A percentile compares a stretch with the other conserved stretches of the same genome.
These are phyloP conservation scores for Rheum nobile DNA, from an alignment of 148 eudicot species.

Conservation along the genomic window DNA sequence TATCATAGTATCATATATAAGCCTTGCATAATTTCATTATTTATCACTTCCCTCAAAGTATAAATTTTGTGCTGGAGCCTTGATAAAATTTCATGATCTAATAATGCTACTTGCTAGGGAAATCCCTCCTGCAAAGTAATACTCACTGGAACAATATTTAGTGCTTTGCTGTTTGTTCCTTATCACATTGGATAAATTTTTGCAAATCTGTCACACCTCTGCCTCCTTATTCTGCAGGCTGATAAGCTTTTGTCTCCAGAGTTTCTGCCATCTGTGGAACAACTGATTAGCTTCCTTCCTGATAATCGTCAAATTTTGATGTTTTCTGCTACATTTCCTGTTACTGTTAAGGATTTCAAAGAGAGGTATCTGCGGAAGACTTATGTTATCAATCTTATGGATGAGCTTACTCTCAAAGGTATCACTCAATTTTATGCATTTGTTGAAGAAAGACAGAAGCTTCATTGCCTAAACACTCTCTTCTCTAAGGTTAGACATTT, in stretches of 20 bases:
- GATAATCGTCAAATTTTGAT: constrained; percentile 29
- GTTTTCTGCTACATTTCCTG: constrained; percentile 52
- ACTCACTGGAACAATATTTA: too few relatives aligned
- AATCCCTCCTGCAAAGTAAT: too few relatives aligned
- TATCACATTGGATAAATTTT: too few relatives aligned
- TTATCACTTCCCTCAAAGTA: too few relatives aligned
- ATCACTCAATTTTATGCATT: constrained; percentile 59
- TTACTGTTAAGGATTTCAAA: constrained; percentile 48
- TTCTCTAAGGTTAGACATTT: constrained; percentile 11
- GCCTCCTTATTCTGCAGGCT: constrained; percentile 28
- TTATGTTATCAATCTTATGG: constrained; percentile 60
- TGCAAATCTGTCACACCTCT: too few relatives aligned
- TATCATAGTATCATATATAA: too few relatives aligned
- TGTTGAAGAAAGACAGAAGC: constrained; percentile 69
- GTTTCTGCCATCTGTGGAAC: constrained; percentile 51
- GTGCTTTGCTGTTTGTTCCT: too few relatives aligned
- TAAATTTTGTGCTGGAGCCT: too few relatives aligned
- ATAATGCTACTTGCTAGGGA: too few relatives aligned
- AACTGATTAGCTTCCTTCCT: constrained; percentile 38
- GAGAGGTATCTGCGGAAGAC: constrained; percentile 39
- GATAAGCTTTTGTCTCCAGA: constrained; percentile 68
- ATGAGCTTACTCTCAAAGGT: constrained; percentile 65
- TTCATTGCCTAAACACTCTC: constrained; percentile 25
- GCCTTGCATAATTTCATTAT: too few relatives aligned
- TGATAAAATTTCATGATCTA: too few relatives aligned